Evolutionary conservation across 2,329 filamentous ascomycete genomes (phyloP), one percentile per base, ranked within the genome.

Genomic region (Monosporascus sp.): DNA sequence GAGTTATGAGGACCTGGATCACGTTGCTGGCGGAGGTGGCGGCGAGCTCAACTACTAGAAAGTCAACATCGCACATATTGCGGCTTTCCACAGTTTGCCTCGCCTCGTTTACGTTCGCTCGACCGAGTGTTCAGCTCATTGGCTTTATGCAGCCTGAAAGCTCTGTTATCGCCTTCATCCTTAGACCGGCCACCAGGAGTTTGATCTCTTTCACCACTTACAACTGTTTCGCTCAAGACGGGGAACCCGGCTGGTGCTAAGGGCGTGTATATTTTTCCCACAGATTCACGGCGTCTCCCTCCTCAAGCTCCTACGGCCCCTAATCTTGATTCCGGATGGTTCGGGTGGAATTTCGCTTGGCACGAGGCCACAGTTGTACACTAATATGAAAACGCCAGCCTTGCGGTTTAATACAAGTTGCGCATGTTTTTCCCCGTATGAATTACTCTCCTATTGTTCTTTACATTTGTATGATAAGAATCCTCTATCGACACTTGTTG

Each of bases 1-100:
- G 80, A 97, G 90, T 70, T 99, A 99, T 68, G 95, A 99, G 71
- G 94, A 99, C 68, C 77, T 99, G 24, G 94, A 99, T 74, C 93
- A 95, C 46, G 87, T 88, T 54, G 85, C 85, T 38, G 83, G 86
- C 15, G 78, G 82, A 37, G 89, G 87, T 41, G 85, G 87, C 41
- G 88, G 89, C 27, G 93, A 97, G 74, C 76, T 97, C 65, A 95
- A 97, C 72, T 97, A 97, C 68, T 97, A 80, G 47, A 9, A 31
- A 35, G 11, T 24, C 18, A 14, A 2, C 39, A 20, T 20, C 11
- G 5, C 39, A 20, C 4, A 43, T 20, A 14, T 14, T 43, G 20
- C 2, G 18, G 39, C 18, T 43, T 18, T 20, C 39, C 5, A 11
- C 9, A 14, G 14, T 20, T 35, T 9, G 31, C 31, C 11, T 35